These are phyloP conservation scores for Brettanomyces sp. DNA, from an alignment of 805 yeast genomes.

Conservation along the genomic window DNA sequence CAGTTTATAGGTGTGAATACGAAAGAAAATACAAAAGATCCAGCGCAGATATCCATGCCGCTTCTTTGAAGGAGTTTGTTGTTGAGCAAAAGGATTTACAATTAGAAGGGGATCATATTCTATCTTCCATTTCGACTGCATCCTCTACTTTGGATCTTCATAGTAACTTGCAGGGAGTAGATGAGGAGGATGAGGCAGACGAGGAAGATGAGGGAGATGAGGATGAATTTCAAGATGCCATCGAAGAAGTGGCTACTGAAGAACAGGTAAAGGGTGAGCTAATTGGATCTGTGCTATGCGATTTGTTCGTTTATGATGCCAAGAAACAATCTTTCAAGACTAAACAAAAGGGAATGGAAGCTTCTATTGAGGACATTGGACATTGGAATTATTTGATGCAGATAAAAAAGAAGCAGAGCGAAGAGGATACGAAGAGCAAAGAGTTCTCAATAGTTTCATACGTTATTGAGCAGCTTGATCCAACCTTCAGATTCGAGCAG, in stretches of 20 bases:
- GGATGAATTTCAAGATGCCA: constrained; percentile 21
- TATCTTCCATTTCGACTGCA: constrained; percentile 3
- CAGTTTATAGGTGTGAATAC: constrained; percentile 60
- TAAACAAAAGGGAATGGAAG: constrained; percentile 27
- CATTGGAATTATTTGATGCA: constrained; percentile 47
- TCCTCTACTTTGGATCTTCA: background rate
- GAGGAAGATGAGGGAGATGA: constrained; percentile 24
- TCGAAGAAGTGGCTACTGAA: constrained; percentile 15
- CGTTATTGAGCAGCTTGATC: constrained; percentile 45
- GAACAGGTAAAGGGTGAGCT: constrained; percentile 6
- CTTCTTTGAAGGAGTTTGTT: constrained; percentile 51
- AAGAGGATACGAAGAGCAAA: background rate
- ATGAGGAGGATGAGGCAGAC: constrained; percentile 20
- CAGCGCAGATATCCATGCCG: constrained; percentile 33
- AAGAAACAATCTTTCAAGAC: constrained; percentile 35
- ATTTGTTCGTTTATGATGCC: constrained; percentile 53
- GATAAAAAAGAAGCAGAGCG: constrained; percentile 19
- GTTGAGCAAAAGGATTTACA: constrained; percentile 21
- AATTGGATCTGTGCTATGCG: constrained; percentile 13
- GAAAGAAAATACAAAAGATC: constrained; percentile 62
- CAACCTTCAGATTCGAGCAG: constrained; percentile 52
- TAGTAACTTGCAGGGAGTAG: constrained; percentile 3
- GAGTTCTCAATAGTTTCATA: constrained; percentile 28
- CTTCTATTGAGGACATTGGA: constrained; percentile 34
- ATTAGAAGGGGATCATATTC: constrained; percentile 11